These are phyloP conservation scores for Geotrichum phurueaensis DNA, from an alignment of 1,139 yeast genomes.

Conservation along the genomic window DNA sequence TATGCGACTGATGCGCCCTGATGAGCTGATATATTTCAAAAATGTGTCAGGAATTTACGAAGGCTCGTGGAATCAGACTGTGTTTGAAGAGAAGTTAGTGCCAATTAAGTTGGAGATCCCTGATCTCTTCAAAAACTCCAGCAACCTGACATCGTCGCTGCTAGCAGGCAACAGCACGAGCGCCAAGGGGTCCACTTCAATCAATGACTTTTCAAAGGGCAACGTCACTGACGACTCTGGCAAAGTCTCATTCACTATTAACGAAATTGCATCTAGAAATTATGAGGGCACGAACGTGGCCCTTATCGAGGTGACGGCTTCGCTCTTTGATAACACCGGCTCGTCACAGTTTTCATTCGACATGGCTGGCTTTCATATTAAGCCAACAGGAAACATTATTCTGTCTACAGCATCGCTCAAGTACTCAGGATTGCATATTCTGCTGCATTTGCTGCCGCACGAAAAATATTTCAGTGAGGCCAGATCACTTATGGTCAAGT, in stretches of 20 bases:
- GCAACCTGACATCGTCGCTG: background rate
- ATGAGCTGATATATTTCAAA: conserved; percentile 26
- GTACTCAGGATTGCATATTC: conserved; percentile 55
- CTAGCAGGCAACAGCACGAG: background rate
- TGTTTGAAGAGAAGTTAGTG: background rate
- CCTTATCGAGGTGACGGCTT: conserved; percentile 22
- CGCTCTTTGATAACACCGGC: conserved; percentile 23
- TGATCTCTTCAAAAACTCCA: background rate
- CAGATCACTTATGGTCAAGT: conserved; percentile 37
- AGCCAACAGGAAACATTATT: conserved; percentile 61
- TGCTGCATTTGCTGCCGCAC: conserved; percentile 46
- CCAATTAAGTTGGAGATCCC: background rate
- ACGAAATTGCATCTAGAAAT: background rate
- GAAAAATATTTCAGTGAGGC: conserved; percentile 42
- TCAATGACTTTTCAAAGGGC: background rate
- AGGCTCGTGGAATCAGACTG: conserved; percentile 22
- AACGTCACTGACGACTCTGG: conserved; percentile 6
- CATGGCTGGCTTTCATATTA: conserved; percentile 64
- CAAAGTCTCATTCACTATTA: background rate
- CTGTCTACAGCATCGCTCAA: conserved; percentile 65
- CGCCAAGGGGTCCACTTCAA: background rate
- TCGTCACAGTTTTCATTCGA: conserved; percentile 33
- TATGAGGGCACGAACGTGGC: conserved; percentile 22
- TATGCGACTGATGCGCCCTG: conserved; percentile 46
- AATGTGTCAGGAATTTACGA: conserved; percentile 23